Percentiles rank a stretch among this genome's conserved stretches.
These are phyloP conservation scores for Saccharomyces jurei DNA, from an alignment of 805 yeast genomes.

Conservation along the genomic window DNA sequence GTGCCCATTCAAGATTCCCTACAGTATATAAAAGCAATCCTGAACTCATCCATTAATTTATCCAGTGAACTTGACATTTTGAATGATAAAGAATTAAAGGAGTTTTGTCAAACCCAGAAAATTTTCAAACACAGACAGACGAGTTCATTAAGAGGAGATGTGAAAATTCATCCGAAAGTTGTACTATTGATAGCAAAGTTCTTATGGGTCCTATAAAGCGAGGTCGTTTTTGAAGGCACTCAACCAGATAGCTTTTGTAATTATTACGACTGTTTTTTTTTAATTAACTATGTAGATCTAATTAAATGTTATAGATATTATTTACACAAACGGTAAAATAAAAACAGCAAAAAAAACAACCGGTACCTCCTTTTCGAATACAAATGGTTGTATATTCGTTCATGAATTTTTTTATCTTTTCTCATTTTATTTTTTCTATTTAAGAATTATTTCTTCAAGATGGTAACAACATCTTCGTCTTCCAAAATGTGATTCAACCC, in stretches of 20 bases:
- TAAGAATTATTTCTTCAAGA: conserved; percentile 54
- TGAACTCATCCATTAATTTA: not conserved
- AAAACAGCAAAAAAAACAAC: not conserved
- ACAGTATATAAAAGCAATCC: not conserved
- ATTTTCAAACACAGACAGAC: not conserved
- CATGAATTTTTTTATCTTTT: not conserved
- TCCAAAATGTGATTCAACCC: conserved; percentile 76
- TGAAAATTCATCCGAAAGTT: not conserved
- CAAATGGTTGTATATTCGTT: not conserved
- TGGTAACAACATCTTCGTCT: conserved; percentile 97
- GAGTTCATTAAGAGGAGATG: not conserved
- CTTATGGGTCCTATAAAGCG: not conserved
- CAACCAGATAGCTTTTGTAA: not conserved
- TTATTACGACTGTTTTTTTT: not conserved
- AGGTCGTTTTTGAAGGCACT: not conserved
- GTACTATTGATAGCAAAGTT: not conserved
- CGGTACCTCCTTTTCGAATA: not conserved
- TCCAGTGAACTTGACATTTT: not conserved
- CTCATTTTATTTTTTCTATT: not conserved
- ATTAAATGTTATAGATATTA: not conserved
- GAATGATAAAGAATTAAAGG: not conserved
- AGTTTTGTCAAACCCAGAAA: not conserved
- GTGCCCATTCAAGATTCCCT: not conserved
- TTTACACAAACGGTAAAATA: not conserved
- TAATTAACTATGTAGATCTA: not conserved